Evolutionary conservation across 495 filamentous ascomycete species (phyloP).

Genomic region (Thozetella sp.): DNA sequence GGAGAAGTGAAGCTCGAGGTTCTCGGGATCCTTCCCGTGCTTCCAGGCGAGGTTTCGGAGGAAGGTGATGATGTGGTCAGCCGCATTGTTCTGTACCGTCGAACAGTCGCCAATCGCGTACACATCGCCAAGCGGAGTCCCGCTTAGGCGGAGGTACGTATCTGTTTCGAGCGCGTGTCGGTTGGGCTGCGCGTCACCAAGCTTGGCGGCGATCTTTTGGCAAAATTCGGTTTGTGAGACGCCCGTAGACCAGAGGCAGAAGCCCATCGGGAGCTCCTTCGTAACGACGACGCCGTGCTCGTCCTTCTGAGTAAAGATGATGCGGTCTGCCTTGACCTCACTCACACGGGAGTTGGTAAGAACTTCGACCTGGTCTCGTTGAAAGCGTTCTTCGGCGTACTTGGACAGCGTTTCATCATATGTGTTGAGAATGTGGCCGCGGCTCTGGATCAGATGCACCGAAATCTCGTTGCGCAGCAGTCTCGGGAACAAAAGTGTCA

Average conservation of each 20-base stretch:
- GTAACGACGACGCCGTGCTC: slow-evolving; percentile 72
- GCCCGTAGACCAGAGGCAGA: slow-evolving; percentile 98
- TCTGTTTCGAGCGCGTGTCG: slow-evolving; percentile 93
- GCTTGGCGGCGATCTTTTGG: slow-evolving; percentile 68
- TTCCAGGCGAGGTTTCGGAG: slow-evolving; percentile 91
- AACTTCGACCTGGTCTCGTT: slow-evolving; percentile 87
- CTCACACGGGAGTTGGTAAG: slow-evolving; percentile 90
- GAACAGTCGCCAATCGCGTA: slow-evolving; percentile 98
- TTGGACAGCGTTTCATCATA: slow-evolving; percentile 94
- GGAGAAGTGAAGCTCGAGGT: slow-evolving; percentile 76
- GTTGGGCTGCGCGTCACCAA: slow-evolving; percentile 79
- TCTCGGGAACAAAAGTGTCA: slow-evolving; percentile 79
- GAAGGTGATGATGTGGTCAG: slow-evolving; percentile 84
- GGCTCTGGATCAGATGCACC: slow-evolving; percentile 93
- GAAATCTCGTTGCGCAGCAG: slow-evolving; percentile 96
- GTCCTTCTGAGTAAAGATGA: slow-evolving; percentile 82
- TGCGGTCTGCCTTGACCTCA: slow-evolving; percentile 79
- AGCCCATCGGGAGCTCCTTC: slow-evolving; percentile 94
- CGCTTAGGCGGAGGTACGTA: slow-evolving; percentile 87
- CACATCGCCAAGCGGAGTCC: slow-evolving; percentile 90
- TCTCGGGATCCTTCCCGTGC: slow-evolving; percentile 83
- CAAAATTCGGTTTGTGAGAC: slow-evolving; percentile 86
- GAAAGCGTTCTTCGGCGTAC: slow-evolving; percentile 90
- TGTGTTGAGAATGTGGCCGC: slow-evolving; percentile 94
- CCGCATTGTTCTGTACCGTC: slow-evolving; percentile 95